Evolutionary conservation across 1,284 basidiomycete species (phyloP).

Genomic region (Cryptococcus sp.): DNA sequence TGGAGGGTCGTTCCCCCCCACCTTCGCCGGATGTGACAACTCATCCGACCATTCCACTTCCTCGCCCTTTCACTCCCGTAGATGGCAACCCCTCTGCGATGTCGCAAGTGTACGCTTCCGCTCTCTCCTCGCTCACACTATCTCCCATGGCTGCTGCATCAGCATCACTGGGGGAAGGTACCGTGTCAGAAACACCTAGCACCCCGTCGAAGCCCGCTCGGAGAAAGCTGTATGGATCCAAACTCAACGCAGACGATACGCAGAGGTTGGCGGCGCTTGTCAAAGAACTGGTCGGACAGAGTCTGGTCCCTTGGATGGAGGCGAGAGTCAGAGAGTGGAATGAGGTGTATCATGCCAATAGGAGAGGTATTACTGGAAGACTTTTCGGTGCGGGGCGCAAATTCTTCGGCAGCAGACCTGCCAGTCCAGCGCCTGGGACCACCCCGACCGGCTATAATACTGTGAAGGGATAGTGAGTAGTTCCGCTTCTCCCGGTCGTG

Average conservation of each 20-base stretch:
- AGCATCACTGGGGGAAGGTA: conserved; percentile 15
- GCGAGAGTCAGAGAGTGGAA: conserved; percentile 91
- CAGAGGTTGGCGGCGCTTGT: conserved; percentile 77
- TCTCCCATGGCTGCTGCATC: conserved; percentile 37
- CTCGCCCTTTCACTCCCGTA: conserved; percentile 34
- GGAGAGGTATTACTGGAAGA: conserved; percentile 83
- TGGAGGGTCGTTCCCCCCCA: conserved; percentile 15
- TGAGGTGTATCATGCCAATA: conserved; percentile 81
- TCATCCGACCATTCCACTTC: conserved; percentile 34
- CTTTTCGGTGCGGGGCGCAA: conserved; percentile 71
- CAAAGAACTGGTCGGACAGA: conserved; percentile 87
- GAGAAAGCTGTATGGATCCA: conserved; percentile 41
- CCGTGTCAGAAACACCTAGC: conserved; percentile 15
- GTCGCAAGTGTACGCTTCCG: conserved; percentile 46
- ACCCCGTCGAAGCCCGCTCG: conserved; percentile 21
- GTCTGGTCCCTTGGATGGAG: conserved; percentile 95
- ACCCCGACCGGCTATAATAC: conserved; percentile 42
- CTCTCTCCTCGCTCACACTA: conserved; percentile 41
- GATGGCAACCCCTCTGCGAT: conserved; percentile 32
- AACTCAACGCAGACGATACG: conserved; percentile 74
- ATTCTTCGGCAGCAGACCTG: conserved; percentile 54
- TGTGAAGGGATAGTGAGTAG: conserved; percentile 48
- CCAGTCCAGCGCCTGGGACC: conserved; percentile 40
- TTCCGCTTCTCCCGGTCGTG: no score
- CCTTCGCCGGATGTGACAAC: conserved; percentile 29